Base-by-base conservation (phyloP, 2,329 filamentous ascomycete species). In the Lachnellula occidentalis region DNA sequence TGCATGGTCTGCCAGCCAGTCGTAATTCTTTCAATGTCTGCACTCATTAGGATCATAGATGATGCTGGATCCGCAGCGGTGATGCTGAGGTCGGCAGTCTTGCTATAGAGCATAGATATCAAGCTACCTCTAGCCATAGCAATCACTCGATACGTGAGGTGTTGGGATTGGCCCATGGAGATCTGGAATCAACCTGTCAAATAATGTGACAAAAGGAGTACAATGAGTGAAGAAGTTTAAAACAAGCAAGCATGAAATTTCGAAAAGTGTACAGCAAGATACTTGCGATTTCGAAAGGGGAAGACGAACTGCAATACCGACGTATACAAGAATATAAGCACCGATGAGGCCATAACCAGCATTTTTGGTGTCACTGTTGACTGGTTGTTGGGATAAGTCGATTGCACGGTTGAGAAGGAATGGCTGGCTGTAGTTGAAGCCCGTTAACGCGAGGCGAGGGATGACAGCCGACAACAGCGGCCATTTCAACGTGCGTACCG, bases 1-100 rank as follows among this genome's bases (percentile, higher is more conserved):
- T 72, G 67, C 1, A 73, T 51, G 0, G 59, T 52, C 0, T 61
- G 57, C 12, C 68, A 56, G 5, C 66, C 65, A 8, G 54, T 50
- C 1, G 64, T 60, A 8, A 74, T 67, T 21, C 54, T 50, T 39
- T 63, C 58, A 5, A 78, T 69, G 41, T 65, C 63, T 1, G 73
- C 71, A 15, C 71, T 74, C 74, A 78, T 78, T 7, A 77, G 65
- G 1, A 74, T 77, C 4, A 63, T 60, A 1, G 75, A 45, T 12
- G 57, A 59, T 5, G 60, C 59, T 45, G 62, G 56, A 27, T 63
- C 57, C 0, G 62, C 42, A 9, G 51, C 55, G 1, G 56, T 62
- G 12, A 61, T 58, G 34, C 56, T 60, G n/a, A 67, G 51, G 21
- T 57, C 50, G 2, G 61, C 50, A 6, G 64, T 67, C 39, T 62